A percentile compares a stretch with the other conserved stretches of the same genome.
Conservation (phyloP, 202 grass and related monocot species). For the Brachypodium distachyon region DNA sequence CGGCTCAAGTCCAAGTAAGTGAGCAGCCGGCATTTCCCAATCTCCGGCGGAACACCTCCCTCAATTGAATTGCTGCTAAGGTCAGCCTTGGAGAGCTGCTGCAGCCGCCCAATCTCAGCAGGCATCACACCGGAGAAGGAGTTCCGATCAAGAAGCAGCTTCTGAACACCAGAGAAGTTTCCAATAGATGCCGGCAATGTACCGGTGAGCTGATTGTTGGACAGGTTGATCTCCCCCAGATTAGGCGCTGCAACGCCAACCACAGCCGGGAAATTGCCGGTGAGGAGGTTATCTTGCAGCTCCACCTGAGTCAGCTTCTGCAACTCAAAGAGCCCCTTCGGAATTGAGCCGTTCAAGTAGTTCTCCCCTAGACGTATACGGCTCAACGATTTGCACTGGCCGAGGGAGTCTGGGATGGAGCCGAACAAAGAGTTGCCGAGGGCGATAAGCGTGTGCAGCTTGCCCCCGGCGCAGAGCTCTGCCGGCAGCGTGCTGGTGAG, state of each 20-base stretch:
- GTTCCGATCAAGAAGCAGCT: constrained; percentile 91
- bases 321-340: constrained; percentile 65
- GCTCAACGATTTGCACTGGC: constrained; percentile 68
- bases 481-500: constrained; percentile 80
- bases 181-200: constrained; percentile 69
- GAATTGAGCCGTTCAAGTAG: constrained; percentile 94
- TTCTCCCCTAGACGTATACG: constrained; percentile 92
- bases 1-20: constrained; percentile 85
- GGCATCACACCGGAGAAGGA: constrained; percentile 59
- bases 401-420: constrained; percentile 71
- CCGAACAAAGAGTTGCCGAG: constrained; percentile 94
- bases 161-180: constrained; percentile 86
- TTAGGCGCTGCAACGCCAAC: constrained; percentile 38
- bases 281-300: constrained; percentile 93
- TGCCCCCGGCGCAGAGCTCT: constrained; percentile 67
- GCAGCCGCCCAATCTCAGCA: constrained; percentile 72
- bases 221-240: constrained; percentile 86
- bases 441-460: constrained; percentile 84
- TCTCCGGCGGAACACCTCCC: constrained; percentile 58
- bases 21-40: constrained; percentile 80
- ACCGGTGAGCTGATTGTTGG: constrained; percentile 84
- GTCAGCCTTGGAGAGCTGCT: constrained; percentile 91
- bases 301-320: constrained; percentile 88
- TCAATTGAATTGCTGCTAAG: constrained; percentile 82
- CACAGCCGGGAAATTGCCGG: constrained; percentile 60